Percentiles rank a stretch among this genome's conserved stretches.
Evolutionary conservation across 2,329 filamentous ascomycete species (phyloP).

Genomic region (Aureobasidium subglaciale): DNA sequence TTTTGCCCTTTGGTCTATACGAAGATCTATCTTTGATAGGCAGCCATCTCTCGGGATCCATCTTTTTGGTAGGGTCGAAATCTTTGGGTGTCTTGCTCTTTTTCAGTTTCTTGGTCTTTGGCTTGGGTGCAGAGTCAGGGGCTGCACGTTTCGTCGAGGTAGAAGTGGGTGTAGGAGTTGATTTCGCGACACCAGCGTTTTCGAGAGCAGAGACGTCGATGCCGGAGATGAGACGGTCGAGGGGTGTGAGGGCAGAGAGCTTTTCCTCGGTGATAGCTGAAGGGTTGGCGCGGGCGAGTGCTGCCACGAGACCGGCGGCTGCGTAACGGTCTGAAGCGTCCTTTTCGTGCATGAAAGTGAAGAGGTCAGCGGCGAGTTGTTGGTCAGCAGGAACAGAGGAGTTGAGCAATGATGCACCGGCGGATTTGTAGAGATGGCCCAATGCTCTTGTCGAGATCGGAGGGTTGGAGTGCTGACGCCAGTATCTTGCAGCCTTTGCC

Average conservation of each 20-base stretch:
- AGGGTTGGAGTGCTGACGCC: slow-evolving; percentile 48
- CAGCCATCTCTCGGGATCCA: slow-evolving; percentile 89
- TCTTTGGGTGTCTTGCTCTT: slow-evolving; percentile 62
- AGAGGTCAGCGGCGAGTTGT: slow-evolving; percentile 66
- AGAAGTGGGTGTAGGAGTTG: slow-evolving; percentile 19
- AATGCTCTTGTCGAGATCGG: slow-evolving; percentile 30
- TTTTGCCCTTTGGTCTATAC: slow-evolving; percentile 85
- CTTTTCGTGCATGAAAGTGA: slow-evolving; percentile 60
- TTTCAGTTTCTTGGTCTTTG: slow-evolving; percentile 52
- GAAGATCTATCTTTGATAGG: slow-evolving; percentile 81
- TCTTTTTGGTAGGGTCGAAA: slow-evolving; percentile 68
- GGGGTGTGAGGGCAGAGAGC: slow-evolving; percentile 51
- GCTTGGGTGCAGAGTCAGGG: slow-evolving; percentile 31
- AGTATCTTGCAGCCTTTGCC: slow-evolving; percentile 71
- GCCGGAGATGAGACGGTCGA: slow-evolving; percentile 54
- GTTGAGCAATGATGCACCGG: slow-evolving; percentile 73
- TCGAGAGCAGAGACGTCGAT: slow-evolving; percentile 59
- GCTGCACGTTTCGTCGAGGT: slow-evolving; percentile 40
- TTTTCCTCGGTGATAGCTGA: slow-evolving; percentile 48
- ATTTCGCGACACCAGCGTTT: slow-evolving; percentile 54
- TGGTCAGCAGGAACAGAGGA: slow-evolving; percentile 65
- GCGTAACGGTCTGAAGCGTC: slow-evolving; percentile 63
- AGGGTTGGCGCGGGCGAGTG: slow-evolving; percentile 59
- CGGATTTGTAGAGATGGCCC: slow-evolving; percentile 67
- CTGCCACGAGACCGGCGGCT: slow-evolving; percentile 78